These are phyloP conservation scores for Vaccinium corymbosum DNA, from an alignment of 148 eudicot genomes.

Conservation along the genomic window DNA sequence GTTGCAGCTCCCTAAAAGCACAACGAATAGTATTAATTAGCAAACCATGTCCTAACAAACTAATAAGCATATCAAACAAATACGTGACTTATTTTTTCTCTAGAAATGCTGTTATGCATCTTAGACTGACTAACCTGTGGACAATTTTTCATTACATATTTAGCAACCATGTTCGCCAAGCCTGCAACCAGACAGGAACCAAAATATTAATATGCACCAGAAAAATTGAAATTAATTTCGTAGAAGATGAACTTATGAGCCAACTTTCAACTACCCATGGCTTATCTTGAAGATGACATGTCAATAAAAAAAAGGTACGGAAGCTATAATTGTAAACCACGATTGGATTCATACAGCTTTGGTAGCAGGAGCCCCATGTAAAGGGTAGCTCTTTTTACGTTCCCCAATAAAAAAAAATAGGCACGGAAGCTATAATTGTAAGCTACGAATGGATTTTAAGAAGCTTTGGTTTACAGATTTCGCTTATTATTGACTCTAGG, in stretches of 20 bases:
- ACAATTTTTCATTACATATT: slow-evolving; percentile 55
- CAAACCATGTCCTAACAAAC: not conserved
- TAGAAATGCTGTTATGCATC: not conserved
- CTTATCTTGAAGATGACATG: not conserved
- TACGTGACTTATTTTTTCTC: not conserved
- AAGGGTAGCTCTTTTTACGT: not conserved
- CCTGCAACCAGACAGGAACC: slow-evolving; percentile 14
- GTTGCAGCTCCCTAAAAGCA: slow-evolving; percentile 68
- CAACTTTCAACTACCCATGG: not conserved
- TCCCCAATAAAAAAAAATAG: not conserved
- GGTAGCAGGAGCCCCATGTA: not conserved
- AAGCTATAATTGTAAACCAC: not conserved
- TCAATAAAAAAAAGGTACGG: not conserved
- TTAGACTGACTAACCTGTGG: slow-evolving; percentile 48
- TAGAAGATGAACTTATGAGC: not conserved
- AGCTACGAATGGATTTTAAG: not conserved
- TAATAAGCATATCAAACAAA: not conserved
- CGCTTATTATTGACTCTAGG: not conserved
- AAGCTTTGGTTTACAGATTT: not conserved
- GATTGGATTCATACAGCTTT: not conserved
- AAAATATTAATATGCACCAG: not conserved
- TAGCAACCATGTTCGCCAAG: slow-evolving; percentile 34
- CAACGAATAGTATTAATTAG: not conserved
- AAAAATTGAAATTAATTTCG: not conserved
- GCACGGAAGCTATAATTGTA: not conserved